phyloP scores from a whole-genome alignment of 2,329 filamentous ascomycete species.

The Bipolaris bicolor region DNA sequence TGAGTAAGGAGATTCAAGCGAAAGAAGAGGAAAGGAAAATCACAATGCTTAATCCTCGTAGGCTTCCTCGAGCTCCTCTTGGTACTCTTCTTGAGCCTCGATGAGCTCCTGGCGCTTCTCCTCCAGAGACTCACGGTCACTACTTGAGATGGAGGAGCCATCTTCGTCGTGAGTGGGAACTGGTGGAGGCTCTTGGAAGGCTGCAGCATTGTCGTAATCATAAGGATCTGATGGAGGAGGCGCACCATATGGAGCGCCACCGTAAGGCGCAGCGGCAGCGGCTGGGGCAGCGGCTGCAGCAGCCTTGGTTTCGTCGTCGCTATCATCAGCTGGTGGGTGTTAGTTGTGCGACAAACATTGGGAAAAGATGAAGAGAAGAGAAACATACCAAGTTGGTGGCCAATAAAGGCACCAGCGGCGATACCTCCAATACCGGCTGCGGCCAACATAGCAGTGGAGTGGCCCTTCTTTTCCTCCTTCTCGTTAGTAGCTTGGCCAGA shows the following conservation, averaged over 20 bases:
- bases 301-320: constrained; percentile 39
- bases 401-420: constrained; percentile 65
- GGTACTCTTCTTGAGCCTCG: constrained; percentile 60
- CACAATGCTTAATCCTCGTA: constrained; percentile 29
- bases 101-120: constrained; percentile 61
- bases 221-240: constrained; percentile 25
- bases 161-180: constrained; percentile 52
- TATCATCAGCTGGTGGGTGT: constrained; percentile 31
- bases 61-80: constrained; percentile 53
- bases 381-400: constrained; percentile 61
- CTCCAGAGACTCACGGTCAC: constrained; percentile 53
- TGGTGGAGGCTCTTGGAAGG: constrained; percentile 38
- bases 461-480: constrained; percentile 50
- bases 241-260: constrained; percentile 22
- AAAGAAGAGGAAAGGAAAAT: neutral
- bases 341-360: constrained; percentile 8
- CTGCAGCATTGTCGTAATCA: constrained; percentile 21
- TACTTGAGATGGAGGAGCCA: constrained; percentile 48
- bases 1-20: no score
- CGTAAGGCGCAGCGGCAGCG: constrained; percentile 23
- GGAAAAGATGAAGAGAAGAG: neutral
- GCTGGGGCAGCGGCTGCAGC: constrained; percentile 18
- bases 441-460: constrained; percentile 57
- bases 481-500: constrained; percentile 32
- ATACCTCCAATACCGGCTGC: constrained; percentile 64